Conservation (phyloP, 2,329 filamentous ascomycete species). For the Tolypocladium sp. region DNA sequence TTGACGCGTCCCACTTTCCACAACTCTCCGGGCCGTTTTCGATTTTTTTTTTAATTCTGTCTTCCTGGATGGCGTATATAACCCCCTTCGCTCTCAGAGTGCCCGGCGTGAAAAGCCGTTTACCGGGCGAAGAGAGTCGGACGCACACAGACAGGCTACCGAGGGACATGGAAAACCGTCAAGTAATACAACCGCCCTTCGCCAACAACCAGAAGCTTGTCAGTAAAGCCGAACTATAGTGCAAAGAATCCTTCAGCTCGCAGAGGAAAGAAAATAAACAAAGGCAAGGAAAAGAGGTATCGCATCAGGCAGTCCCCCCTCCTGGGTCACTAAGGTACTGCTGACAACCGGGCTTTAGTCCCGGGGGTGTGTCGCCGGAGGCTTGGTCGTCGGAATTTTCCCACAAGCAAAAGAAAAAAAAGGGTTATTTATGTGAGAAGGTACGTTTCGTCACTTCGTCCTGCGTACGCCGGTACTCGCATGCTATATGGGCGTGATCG, state of each 20-base stretch:
- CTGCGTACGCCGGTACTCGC: slow-evolving; percentile 26
- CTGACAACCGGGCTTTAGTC: slow-evolving; percentile 12
- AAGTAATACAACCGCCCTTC: slow-evolving; percentile 27
- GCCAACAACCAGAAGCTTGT: slow-evolving; percentile 19
- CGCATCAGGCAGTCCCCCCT: slow-evolving; percentile 19
- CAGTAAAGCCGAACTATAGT: slow-evolving; percentile 21
- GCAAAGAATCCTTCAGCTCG: slow-evolving; percentile 22
- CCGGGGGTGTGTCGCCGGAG: slow-evolving; percentile 12
- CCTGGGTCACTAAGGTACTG: slow-evolving; percentile 13
- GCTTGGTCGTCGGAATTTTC: slow-evolving; percentile 10
- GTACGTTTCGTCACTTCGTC: slow-evolving; percentile 30
- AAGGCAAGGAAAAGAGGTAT: slow-evolving; percentile 22
- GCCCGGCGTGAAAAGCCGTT: background rate
- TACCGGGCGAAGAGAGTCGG: slow-evolving; percentile 8
- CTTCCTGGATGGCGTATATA: slow-evolving; percentile 3
- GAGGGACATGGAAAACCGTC: slow-evolving; percentile 21
- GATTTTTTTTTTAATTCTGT: slow-evolving; percentile 1
- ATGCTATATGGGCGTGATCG: slow-evolving; percentile 20
- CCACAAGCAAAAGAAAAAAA: slow-evolving; percentile 2
- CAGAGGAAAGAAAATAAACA: slow-evolving; percentile 12
- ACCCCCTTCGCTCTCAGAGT: slow-evolving; percentile 1
- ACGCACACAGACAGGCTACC: slow-evolving; percentile 14
- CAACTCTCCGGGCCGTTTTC: slow-evolving; percentile 10
- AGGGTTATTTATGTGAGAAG: slow-evolving; percentile 20
- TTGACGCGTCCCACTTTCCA: slow-evolving; percentile 3